Evolutionary conservation across 2,329 filamentous ascomycete species (phyloP).

Genomic region (Parastagonospora avenae): DNA sequence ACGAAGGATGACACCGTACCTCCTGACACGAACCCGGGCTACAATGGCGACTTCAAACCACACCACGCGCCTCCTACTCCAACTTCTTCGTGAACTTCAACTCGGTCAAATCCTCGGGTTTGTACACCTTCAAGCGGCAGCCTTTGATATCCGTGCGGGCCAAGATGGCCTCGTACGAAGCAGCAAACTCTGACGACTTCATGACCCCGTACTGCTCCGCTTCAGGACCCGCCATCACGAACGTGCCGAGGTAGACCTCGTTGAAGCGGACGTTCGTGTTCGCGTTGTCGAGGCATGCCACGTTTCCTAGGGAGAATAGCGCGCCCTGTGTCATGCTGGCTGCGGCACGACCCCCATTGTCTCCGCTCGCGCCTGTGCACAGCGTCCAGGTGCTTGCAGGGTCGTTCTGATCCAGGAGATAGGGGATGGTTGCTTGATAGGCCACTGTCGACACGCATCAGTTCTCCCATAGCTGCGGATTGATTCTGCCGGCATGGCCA

Average conservation of each 20-base stretch:
- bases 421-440: not conserved
- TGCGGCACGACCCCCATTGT: not conserved
- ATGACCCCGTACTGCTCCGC: too few species aligned
- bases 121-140: too few species aligned
- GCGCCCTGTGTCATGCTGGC: not conserved
- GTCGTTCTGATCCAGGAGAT: not conserved
- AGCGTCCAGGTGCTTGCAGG: not conserved
- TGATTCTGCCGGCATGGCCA: not conserved
- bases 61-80: too few species aligned
- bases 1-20: too few species aligned
- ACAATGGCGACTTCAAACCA: too few species aligned
- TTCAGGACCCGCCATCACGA: too few species aligned
- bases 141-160: too few species aligned
- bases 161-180: too few species aligned
- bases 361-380: not conserved
- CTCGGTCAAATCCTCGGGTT: too few species aligned
- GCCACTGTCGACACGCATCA: not conserved
- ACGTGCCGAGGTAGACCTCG: not conserved
- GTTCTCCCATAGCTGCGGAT: not conserved
- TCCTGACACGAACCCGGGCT: too few species aligned
- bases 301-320: not conserved
- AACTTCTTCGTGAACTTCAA: too few species aligned
- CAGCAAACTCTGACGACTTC: too few species aligned
- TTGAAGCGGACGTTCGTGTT: not conserved
- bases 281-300: not conserved